phyloP scores from a whole-genome alignment of 1,284 basidiomycete species.

The Phenoliferia sp. region DNA sequence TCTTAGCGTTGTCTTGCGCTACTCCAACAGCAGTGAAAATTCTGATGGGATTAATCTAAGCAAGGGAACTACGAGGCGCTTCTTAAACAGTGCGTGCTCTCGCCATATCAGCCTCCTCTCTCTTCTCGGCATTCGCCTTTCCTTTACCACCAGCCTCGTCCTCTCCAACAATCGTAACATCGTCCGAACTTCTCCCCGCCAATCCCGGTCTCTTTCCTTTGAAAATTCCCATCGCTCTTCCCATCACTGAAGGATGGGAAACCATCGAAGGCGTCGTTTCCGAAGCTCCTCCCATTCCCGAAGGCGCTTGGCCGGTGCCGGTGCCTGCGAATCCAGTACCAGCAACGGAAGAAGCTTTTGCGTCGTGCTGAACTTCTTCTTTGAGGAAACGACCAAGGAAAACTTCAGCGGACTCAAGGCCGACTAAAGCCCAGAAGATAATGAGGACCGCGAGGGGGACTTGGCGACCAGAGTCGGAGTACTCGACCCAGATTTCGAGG shows the following conservation, averaged over 20 bases:
- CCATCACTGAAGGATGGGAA: neutral
- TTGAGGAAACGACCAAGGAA: slow-evolving; percentile 1
- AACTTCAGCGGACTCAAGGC: neutral
- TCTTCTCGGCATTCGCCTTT: neutral
- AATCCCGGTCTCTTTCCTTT: neutral
- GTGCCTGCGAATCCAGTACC: neutral
- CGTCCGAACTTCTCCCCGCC: neutral
- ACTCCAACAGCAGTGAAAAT: no score
- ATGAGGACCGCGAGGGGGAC: neutral
- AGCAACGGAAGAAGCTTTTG: neutral
- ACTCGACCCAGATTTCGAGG: neutral
- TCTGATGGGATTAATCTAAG: no score
- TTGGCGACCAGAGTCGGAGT: neutral
- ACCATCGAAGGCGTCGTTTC: no score
- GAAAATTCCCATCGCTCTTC: neutral
- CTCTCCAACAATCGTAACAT: neutral
- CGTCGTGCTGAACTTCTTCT: neutral
- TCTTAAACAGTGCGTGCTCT: neutral
- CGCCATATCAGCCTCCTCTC: neutral
- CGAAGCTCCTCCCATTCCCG: no score
- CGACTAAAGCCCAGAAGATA: neutral
- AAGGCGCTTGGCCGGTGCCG: no score
- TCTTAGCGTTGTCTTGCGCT: no score
- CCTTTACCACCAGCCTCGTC: neutral
- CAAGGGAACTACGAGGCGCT: no score